phyloP scores from a whole-genome alignment of 1,139 yeast species.

The Yamadazyma dendronema region DNA sequence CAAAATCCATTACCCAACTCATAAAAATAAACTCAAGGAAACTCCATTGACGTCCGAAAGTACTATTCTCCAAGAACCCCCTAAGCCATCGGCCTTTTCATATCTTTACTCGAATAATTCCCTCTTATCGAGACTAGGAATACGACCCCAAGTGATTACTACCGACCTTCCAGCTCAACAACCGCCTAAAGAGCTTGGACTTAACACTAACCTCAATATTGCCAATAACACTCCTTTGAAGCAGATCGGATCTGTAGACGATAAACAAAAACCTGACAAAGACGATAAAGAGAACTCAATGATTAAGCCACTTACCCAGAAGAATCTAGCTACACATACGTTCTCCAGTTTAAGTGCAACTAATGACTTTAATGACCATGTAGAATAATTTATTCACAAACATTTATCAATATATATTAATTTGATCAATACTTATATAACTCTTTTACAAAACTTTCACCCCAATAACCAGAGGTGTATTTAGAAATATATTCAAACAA shows the following conservation, averaged over 20 bases:
- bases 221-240: constrained; percentile 1
- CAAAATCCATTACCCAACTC: constrained; percentile 19
- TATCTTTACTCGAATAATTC: constrained; percentile 36
- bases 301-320: constrained; percentile 29
- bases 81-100: constrained; percentile 27
- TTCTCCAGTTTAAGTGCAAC: constrained; percentile 18
- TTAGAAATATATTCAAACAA: constrained; percentile 84
- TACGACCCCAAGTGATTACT: constrained; percentile 44
- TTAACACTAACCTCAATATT: constrained; percentile 14
- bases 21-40: constrained; percentile 30
- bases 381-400: constrained; percentile 18
- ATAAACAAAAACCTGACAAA: constrained; percentile 11
- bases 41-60: constrained; percentile 37
- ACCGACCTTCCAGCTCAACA: constrained; percentile 12
- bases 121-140: constrained; percentile 39
- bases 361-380: constrained; percentile 26
- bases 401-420: neutral
- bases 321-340: constrained; percentile 32
- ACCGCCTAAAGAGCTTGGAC: constrained; percentile 9
- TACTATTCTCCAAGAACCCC: constrained; percentile 23
- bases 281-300: constrained; percentile 15
- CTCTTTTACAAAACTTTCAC: constrained; percentile 92
- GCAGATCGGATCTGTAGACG: constrained; percentile 1
- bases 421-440: constrained; percentile 42
- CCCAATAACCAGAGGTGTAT: constrained; percentile 96